phyloP scores from a whole-genome alignment of 345 rosid species.

The Dipteronia sinensis region DNA sequence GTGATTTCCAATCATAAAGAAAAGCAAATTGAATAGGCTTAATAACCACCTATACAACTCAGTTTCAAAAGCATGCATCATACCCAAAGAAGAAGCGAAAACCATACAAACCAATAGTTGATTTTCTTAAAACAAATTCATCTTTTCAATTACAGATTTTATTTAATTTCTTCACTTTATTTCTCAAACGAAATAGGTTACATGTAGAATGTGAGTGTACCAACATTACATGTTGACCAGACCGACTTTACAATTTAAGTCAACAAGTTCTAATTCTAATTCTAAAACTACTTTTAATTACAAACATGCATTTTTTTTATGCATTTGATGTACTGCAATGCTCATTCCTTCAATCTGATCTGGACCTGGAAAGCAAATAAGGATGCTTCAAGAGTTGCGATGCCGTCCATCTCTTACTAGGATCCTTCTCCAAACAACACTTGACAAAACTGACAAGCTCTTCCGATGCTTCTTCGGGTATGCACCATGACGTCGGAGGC shows the following conservation, averaged over 20 bases:
- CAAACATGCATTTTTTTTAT: not conserved
- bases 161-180: too few relatives aligned
- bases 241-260: not conserved
- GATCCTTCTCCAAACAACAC: constrained; percentile 31
- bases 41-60: too few relatives aligned
- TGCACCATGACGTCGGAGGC: not conserved
- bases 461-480: constrained; percentile 20
- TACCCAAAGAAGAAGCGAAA: too few relatives aligned
- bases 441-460: constrained; percentile 23
- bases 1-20: too few relatives aligned
- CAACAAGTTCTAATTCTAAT: not conserved
- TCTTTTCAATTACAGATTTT: not conserved
- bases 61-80: too few relatives aligned
- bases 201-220: not conserved
- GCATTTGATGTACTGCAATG: not conserved
- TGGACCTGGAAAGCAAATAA: not conserved
- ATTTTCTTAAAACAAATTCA: too few relatives aligned
- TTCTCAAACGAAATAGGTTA: not conserved
- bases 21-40: too few relatives aligned
- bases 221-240: not conserved
- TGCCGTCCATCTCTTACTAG: constrained; percentile 23
- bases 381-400: constrained; percentile 21
- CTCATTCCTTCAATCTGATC: not conserved
- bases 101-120: too few relatives aligned
- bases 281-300: not conserved